Evolutionary conservation across 2,329 filamentous ascomycete genomes (phyloP).

Genomic region (Penicillium sp.): DNA sequence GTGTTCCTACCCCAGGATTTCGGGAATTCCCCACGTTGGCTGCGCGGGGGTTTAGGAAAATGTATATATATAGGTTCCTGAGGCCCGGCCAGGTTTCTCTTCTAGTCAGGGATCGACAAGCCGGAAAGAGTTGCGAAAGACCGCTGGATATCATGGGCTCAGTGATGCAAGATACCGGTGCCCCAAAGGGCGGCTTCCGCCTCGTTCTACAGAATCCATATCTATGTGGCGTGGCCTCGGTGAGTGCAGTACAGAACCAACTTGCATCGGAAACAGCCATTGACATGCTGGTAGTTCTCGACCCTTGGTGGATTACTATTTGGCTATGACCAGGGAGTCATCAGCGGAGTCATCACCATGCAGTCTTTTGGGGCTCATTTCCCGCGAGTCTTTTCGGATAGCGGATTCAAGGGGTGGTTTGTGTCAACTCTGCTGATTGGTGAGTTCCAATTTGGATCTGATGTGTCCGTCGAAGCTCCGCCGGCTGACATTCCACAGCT

Average conservation of each 20-base stretch:
- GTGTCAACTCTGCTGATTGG: slow-evolving; percentile 50
- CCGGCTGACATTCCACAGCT: slow-evolving; percentile 26
- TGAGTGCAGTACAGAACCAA: slow-evolving; percentile 22
- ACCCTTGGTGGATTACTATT: slow-evolving; percentile 48
- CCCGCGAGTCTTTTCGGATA: slow-evolving; percentile 45
- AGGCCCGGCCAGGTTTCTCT: too few relatives aligned
- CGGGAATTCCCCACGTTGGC: not conserved
- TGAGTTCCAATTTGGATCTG: slow-evolving; percentile 16
- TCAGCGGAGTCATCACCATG: slow-evolving; percentile 50
- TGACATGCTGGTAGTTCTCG: slow-evolving; percentile 31
- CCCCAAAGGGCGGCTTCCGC: slow-evolving; percentile 25
- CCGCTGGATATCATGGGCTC: slow-evolving; percentile 24
- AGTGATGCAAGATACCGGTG: slow-evolving; percentile 5
- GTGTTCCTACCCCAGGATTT: not conserved
- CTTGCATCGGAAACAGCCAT: not conserved
- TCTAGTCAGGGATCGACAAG: not conserved
- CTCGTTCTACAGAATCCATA: slow-evolving; percentile 44
- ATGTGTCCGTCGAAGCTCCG: too few relatives aligned
- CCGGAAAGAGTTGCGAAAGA: not conserved
- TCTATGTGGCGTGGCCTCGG: slow-evolving; percentile 46
- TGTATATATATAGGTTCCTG: slow-evolving; percentile 12
- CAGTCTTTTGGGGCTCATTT: slow-evolving; percentile 44
- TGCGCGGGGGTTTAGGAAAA: not conserved
- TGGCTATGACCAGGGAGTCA: slow-evolving; percentile 52
- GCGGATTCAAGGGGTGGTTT: slow-evolving; percentile 53